Evolutionary conservation across 108 stramenopile genomes (phyloP), one percentile per base, ranked within the genome.

Genomic region (Stephanodiscus triporus): DNA sequence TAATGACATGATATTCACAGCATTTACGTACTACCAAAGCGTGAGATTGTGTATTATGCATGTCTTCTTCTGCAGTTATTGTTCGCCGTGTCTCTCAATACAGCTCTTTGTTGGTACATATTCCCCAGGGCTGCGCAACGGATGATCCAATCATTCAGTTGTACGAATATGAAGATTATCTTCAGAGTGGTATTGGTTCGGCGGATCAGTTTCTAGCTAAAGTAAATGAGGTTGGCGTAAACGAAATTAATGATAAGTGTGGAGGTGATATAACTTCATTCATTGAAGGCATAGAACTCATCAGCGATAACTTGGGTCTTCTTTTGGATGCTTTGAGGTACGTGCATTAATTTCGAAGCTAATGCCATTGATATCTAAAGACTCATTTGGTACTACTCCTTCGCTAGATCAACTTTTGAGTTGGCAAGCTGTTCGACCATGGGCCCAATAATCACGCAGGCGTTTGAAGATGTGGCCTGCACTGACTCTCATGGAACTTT

Each of bases 21-120:
- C 79, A 40, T 80, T 80, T 58, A 23, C 38, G 23, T 80, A 80
- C 61, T 80, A 72, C 53, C 68, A 80, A 63, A 66, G 47, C 47
- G 79, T 75, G 30, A 75, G 75, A 53, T 17, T 2, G 2, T 16
- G 4, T 26, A 22, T 29, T 13, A 22, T 68, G 26, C 20, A 16
- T 0, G 66, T 5, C 20, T 24, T 22, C 56, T 2, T 40, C 24
- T 7, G 19, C 47, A 50, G 27, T 7, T 2, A 61, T 23, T n/a
- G 3, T 7, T 59, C 1, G 53, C 26, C 23, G 11, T 27, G 8
- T 54, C 11, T 54, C 57, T 70, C 45, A 58, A n/a, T 24, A 19
- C 9, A 17, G 11, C 37, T 30, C 1, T 49, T 71, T 24, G 43
- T 5, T 49, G 19, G 27, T 63, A 2, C 2, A 19, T 22, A 36